A percentile compares a stretch with the other conserved stretches of the same genome.
Conservation (phyloP, 2,329 filamentous ascomycete species). For the Sphaerostilbella broomeana region DNA sequence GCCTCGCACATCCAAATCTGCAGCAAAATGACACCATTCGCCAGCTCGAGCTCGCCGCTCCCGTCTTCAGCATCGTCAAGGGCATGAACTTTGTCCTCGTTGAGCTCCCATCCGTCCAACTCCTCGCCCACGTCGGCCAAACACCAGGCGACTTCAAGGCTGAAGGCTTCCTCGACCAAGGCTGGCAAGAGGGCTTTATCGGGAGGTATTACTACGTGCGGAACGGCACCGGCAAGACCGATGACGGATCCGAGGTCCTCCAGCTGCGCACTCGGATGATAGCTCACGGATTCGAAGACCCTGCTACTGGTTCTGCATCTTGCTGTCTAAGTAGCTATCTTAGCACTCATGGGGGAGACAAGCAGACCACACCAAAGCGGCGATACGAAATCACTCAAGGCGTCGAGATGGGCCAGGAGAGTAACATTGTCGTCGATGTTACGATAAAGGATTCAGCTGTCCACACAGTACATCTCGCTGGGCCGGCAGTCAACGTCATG, state of each 20-base stretch:
- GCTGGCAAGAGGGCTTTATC: slow-evolving; percentile 49
- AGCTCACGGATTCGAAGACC: slow-evolving; percentile 45
- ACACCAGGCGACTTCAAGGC: slow-evolving; percentile 28
- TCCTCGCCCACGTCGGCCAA: slow-evolving; percentile 39
- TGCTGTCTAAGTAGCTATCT: slow-evolving; percentile 51
- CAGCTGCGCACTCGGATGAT: slow-evolving; percentile 57
- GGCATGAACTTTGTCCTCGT: slow-evolving; percentile 70
- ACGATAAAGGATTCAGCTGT: slow-evolving; percentile 25
- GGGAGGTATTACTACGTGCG: slow-evolving; percentile 55
- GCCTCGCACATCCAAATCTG: slow-evolving; percentile 21
- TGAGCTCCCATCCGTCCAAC: slow-evolving; percentile 52
- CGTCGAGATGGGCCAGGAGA: slow-evolving; percentile 59
- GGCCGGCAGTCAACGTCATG: slow-evolving; percentile 31
- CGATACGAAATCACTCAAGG: slow-evolving; percentile 55
- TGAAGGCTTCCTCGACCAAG: slow-evolving; percentile 40
- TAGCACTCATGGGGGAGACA: slow-evolving; percentile 33
- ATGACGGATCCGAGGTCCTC: slow-evolving; percentile 22
- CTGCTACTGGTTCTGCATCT: slow-evolving; percentile 57
- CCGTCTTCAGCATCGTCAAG: slow-evolving; percentile 58
- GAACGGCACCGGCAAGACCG: slow-evolving; percentile 24
- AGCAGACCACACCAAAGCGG: slow-evolving; percentile 22
- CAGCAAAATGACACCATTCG: slow-evolving; percentile 24
- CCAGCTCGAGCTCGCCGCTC: slow-evolving; percentile 35
- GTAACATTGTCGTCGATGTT: slow-evolving; percentile 45
- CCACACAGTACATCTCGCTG: slow-evolving; percentile 26